Evolutionary conservation across 768 basidiomycete species (phyloP), one percentile per base, ranked within the genome.

Genomic region (Lactarius vividus): DNA sequence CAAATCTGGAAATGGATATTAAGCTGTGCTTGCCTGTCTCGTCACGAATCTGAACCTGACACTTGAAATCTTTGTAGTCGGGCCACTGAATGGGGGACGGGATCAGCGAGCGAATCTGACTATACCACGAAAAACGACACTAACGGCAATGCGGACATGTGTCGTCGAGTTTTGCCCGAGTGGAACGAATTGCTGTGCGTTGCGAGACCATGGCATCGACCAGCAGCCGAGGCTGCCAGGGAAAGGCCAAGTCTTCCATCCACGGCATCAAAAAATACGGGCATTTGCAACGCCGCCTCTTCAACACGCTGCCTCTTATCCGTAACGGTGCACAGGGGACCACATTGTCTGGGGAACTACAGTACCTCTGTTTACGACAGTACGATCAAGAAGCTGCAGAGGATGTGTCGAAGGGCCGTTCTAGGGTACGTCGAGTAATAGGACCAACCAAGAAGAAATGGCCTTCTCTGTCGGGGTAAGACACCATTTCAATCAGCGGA

Each of bases 271-370:
- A 68, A 66, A 4, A 61, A 68, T 18, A 68, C 66, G 26, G 67
- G 64, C 15, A 42, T 31, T 16, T 66, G 59, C 18, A 68, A 23
- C 23, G 16, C 35, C 3, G 59, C 55, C n/a, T 57, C 54, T 15
- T 23, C 7, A 11, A 68, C 59, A 9, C 57, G 59, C 0, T 56
- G 55, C 23, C 18, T 57, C 52, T 13, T 29, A n/a, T 68, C 67
- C 4, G 39, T 57, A 9, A 44, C 1, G 10, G 33, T 40, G 2
- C 37, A 44, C 3, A n/a, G 66, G 66, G 0, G 8, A 2, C 66
- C 66, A 67, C 33, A 67, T 33, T 16, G 52, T 55, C 39, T 67
- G 66, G 20, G 66, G 66, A 1, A 64, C 62, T 20, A 64, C 52
- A 6, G 66, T 66, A 11, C 65, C 65, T 15, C 10, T 15, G 13